phyloP scores from a whole-genome alignment of 495 filamentous ascomycete genomes.

The Penicillium atrosanguineum region DNA sequence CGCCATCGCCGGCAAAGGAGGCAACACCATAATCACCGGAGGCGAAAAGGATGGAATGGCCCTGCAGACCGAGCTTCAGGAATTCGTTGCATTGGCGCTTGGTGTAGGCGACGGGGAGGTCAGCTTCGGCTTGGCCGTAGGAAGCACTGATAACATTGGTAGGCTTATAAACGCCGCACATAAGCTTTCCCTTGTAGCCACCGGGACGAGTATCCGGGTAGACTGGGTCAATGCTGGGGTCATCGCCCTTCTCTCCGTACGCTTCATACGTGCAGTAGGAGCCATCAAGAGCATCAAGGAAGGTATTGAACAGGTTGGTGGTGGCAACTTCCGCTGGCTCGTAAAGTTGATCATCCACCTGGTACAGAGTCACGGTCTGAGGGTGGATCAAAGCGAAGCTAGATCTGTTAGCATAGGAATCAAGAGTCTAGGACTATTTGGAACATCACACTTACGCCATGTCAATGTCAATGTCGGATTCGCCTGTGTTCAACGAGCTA shows the following conservation, averaged over 20 bases:
- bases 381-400: constrained; percentile 49
- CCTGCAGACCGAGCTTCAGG: constrained; percentile 65
- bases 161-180: constrained; percentile 61
- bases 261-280: constrained; percentile 34
- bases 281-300: constrained; percentile 59
- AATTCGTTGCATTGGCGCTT: constrained; percentile 58
- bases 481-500: constrained; percentile 30
- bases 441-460: constrained; percentile 27
- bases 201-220: constrained; percentile 54
- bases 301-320: constrained; percentile 46
- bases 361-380: constrained; percentile 54
- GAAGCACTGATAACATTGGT: constrained; percentile 63
- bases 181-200: constrained; percentile 54
- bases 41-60: constrained; percentile 58
- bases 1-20: constrained; percentile 34
- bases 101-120: constrained; percentile 49
- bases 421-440: neutral
- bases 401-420: neutral
- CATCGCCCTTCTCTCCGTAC: constrained; percentile 47
- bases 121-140: constrained; percentile 54
- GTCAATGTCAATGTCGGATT: constrained; percentile 50
- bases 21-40: constrained; percentile 61
- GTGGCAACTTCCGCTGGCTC: constrained; percentile 32
- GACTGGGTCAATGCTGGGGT: constrained; percentile 40
- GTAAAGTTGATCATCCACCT: constrained; percentile 53